A percentile compares a stretch with the other conserved stretches of the same genome.
Conservation (phyloP, 495 filamentous ascomycete genomes). For the Opeltia flavorubescens region DNA sequence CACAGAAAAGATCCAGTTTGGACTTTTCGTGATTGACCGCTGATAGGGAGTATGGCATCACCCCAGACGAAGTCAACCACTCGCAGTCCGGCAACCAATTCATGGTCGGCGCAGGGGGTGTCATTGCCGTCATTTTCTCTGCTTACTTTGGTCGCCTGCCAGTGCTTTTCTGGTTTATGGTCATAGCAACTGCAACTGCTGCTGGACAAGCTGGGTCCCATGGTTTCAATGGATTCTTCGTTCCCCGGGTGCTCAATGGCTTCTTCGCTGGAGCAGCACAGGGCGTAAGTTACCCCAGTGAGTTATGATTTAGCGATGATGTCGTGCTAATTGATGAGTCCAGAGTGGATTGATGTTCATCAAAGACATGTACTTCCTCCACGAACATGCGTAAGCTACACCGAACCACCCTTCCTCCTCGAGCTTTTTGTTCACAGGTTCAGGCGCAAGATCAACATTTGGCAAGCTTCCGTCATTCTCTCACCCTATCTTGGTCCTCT, state of each 20-base stretch:
- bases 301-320: not conserved
- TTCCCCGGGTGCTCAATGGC: constrained; percentile 42
- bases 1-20: too few species aligned
- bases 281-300: constrained; percentile 15
- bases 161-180: constrained; percentile 41
- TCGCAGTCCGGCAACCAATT: constrained; percentile 42
- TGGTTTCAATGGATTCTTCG: constrained; percentile 40
- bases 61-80: constrained; percentile 37
- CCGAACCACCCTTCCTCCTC: not conserved
- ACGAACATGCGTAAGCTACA: constrained; percentile 10
- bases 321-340: constrained; percentile 9
- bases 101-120: constrained; percentile 40
- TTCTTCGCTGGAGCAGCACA: constrained; percentile 44
- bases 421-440: not conserved
- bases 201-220: constrained; percentile 36
- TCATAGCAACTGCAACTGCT: constrained; percentile 32
- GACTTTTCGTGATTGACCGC: not conserved
- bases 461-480: constrained; percentile 6
- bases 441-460: constrained; percentile 14
- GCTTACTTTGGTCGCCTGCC: constrained; percentile 47
- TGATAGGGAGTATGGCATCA: constrained; percentile 30
- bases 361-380: constrained; percentile 18
- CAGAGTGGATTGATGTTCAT: constrained; percentile 14
- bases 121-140: constrained; percentile 37
- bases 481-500: constrained; percentile 13